phyloP scores from a whole-genome alignment of 352 stramenopile genomes.

The Phytophthora nicotianae region DNA sequence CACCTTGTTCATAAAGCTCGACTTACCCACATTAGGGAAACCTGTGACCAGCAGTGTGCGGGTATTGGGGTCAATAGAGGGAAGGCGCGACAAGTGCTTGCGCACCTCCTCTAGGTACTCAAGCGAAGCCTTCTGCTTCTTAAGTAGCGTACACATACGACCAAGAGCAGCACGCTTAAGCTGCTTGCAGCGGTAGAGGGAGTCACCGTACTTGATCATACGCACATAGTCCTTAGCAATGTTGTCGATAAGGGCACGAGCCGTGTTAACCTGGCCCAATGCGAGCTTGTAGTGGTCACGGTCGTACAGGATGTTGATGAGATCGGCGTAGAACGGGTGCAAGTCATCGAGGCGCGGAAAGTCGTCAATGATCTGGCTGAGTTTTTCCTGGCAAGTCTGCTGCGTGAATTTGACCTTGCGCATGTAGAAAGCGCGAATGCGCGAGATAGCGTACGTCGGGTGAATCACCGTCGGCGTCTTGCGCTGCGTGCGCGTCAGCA shows the following conservation, averaged over 20 bases:
- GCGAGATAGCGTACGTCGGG: conserved; percentile 96
- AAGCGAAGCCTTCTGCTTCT: conserved; percentile 98
- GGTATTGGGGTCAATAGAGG: conserved; percentile 99
- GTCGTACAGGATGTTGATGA: conserved; percentile 99
- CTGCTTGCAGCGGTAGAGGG: conserved; percentile 99
- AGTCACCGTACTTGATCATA: conserved; percentile 99
- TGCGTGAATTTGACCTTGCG: conserved; percentile 99
- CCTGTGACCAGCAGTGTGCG: conserved; percentile 98
- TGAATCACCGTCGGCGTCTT: conserved; percentile 99
- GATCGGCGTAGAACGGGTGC: conserved; percentile 99
- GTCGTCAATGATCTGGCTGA: conserved; percentile 97
- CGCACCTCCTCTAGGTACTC: conserved; percentile 97
- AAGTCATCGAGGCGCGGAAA: conserved; percentile 99
- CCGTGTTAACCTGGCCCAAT: conserved; percentile 99
- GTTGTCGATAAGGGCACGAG: conserved; percentile 96
- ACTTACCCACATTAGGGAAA: conserved; percentile 99
- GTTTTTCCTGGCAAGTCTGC: conserved; percentile 98
- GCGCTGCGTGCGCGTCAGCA: conserved; percentile 98
- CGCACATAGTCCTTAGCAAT: conserved; percentile 99
- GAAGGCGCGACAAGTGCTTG: conserved; percentile 99
- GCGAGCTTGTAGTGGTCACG: conserved; percentile 99
- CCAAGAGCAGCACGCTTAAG: conserved; percentile 99
- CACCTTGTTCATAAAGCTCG: conserved; percentile 99
- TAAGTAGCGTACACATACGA: conserved; percentile 99
- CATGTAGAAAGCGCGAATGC: conserved; percentile 97